Conservation (phyloP, 805 yeast genomes). For the Zygosaccharomyces gambellarensis region DNA sequence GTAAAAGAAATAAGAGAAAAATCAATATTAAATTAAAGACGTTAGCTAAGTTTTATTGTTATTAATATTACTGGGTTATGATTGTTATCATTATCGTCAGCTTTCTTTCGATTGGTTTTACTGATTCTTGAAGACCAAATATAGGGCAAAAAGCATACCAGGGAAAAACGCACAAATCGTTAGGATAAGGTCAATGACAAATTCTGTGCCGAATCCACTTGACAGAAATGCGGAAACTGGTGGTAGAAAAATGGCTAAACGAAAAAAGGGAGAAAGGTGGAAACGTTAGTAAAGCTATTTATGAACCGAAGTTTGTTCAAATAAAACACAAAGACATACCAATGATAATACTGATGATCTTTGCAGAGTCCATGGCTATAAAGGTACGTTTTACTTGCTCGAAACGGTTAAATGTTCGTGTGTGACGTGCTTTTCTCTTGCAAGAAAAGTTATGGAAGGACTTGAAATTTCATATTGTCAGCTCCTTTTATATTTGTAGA, state of each 20-base stretch:
- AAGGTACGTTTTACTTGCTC: not conserved
- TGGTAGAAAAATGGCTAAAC: constrained; percentile 57
- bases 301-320: not conserved
- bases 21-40: not conserved
- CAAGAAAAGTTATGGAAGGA: not conserved
- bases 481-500: constrained; percentile 4
- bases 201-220: constrained; percentile 59
- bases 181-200: constrained; percentile 59
- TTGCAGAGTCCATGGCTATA: constrained; percentile 31
- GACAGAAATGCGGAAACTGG: constrained; percentile 73
- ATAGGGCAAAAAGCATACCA: constrained; percentile 72
- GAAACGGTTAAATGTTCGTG: not conserved
- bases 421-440: too few species aligned
- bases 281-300: constrained; percentile 4
- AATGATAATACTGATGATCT: constrained; percentile 36
- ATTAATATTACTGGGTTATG: not conserved
- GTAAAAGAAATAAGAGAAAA: not conserved
- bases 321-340: constrained; percentile 25
- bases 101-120: not conserved
- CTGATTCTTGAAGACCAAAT: constrained; percentile 41
- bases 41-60: too few species aligned
- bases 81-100: not conserved
- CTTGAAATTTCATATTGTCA: not conserved
- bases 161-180: constrained; percentile 54
- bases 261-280: constrained; percentile 1